Conservation (phyloP, 495 filamentous ascomycete genomes). For the Jackrogersella multiformis region DNA sequence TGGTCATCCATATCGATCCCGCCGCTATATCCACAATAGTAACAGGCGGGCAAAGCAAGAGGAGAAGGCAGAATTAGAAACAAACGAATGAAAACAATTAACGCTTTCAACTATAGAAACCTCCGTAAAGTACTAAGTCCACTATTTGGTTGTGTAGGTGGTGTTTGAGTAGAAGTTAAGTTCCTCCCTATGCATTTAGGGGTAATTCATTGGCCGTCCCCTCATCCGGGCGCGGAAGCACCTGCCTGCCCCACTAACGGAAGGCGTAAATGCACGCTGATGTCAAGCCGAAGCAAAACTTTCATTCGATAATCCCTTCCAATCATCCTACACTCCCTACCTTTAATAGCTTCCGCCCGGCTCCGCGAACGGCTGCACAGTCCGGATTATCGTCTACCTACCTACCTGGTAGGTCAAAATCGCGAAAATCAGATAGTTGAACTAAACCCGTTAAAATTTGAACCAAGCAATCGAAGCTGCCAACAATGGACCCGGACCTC, state of each 20-base stretch:
- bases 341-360: background rate
- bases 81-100: background rate
- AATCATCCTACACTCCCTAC: background rate
- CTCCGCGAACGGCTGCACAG: background rate
- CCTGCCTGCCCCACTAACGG: conserved; percentile 22
- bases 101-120: no score
- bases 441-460: background rate
- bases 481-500: conserved; percentile 39
- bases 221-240: conserved; percentile 26
- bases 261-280: conserved; percentile 29
- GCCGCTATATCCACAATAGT: background rate
- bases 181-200: background rate
- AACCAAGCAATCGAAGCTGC: background rate
- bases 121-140: background rate
- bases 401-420: no score
- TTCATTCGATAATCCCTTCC: conserved; percentile 4
- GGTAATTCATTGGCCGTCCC: conserved; percentile 15
- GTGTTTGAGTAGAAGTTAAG: background rate
- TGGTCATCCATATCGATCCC: conserved; percentile 71
- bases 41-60: background rate
- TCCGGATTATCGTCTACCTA: background rate
- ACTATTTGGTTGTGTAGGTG: background rate
- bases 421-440: background rate
- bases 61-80: background rate
- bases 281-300: conserved; percentile 34